These are phyloP conservation scores for Cryoendolithus antarcticus DNA, from an alignment of 2,329 filamentous ascomycete genomes.

Conservation along the genomic window DNA sequence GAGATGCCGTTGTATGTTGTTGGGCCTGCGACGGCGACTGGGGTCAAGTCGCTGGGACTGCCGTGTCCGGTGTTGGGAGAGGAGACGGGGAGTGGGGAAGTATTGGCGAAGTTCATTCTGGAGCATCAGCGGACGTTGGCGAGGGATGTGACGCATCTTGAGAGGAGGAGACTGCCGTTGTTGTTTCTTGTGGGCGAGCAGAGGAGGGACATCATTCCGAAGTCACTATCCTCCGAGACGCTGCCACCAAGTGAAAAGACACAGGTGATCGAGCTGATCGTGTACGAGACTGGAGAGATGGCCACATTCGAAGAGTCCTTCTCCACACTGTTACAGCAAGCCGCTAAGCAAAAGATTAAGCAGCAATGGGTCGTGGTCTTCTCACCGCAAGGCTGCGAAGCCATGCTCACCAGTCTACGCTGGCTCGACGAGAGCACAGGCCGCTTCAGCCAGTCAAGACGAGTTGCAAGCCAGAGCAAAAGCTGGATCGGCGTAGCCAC, in stretches of 20 bases:
- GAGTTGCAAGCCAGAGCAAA: slow-evolving; percentile 75
- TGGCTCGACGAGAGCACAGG: slow-evolving; percentile 31
- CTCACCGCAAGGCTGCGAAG: slow-evolving; percentile 49
- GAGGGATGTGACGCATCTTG: slow-evolving; percentile 15
- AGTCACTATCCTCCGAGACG: slow-evolving; percentile 50
- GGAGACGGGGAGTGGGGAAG: slow-evolving; percentile 74
- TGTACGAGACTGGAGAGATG: slow-evolving; percentile 82
- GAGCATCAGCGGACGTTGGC: slow-evolving; percentile 52
- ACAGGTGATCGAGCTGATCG: slow-evolving; percentile 62
- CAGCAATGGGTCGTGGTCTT: slow-evolving; percentile 64
- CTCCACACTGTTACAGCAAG: slow-evolving; percentile 30
- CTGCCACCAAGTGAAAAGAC: slow-evolving; percentile 44
- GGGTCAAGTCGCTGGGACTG: slow-evolving; percentile 45
- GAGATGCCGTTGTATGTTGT: slow-evolving; percentile 62
- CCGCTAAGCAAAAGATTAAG: slow-evolving; percentile 19
- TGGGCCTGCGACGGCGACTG: slow-evolving; percentile 66
- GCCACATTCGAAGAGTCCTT: slow-evolving; percentile 63
- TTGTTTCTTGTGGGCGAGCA: slow-evolving; percentile 87
- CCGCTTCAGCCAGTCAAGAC: slow-evolving; percentile 33
- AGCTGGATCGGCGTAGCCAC: slow-evolving; percentile 76
- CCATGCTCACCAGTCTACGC: slow-evolving; percentile 43
- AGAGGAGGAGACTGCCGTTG: slow-evolving; percentile 45
- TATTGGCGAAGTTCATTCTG: slow-evolving; percentile 65
- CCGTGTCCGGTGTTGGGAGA: slow-evolving; percentile 57
- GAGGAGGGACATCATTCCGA: slow-evolving; percentile 79